These are phyloP conservation scores for Naganishia friedmannii DNA, from an alignment of 768 basidiomycete genomes.

Conservation along the genomic window DNA sequence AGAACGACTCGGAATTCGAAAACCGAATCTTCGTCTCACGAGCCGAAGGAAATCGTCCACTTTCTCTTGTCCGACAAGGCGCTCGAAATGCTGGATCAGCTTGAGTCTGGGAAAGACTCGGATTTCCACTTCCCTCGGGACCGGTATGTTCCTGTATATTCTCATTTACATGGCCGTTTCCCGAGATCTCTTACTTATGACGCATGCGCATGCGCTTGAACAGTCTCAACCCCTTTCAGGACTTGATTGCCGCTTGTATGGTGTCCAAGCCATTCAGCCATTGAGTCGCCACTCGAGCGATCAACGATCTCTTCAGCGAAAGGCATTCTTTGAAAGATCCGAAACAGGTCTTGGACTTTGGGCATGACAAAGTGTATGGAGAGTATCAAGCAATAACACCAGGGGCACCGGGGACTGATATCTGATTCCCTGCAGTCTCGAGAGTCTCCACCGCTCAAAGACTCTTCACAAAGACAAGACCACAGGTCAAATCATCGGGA, in stretches of 20 bases:
- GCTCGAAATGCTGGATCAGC: neutral
- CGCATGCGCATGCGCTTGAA: neutral
- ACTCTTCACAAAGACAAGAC: constrained; percentile 22
- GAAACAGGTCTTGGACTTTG: neutral
- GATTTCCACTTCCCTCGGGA: constrained; percentile 3
- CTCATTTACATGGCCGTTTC: neutral
- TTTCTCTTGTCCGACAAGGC: constrained; percentile 5
- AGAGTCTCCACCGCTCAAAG: constrained; percentile 13
- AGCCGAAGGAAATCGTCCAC: neutral
- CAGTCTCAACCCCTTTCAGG: constrained; percentile 17
- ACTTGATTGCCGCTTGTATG: constrained; percentile 7
- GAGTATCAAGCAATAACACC: neutral
- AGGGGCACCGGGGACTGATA: neutral
- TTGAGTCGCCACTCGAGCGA: neutral
- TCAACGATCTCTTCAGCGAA: neutral
- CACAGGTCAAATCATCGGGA: constrained; percentile 1
- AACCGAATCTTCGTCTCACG: neutral
- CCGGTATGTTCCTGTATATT: neutral
- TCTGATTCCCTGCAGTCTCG: neutral
- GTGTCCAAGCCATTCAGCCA: constrained; percentile 17
- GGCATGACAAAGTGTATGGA: constrained; percentile 6
- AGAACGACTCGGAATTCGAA: neutral
- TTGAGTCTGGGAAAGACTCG: neutral
- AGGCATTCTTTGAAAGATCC: neutral
- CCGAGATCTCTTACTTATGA: neutral